A percentile compares a stretch with the other conserved stretches of the same genome.
phyloP scores from a whole-genome alignment of 441 rosid species.

The Croton setiger region DNA sequence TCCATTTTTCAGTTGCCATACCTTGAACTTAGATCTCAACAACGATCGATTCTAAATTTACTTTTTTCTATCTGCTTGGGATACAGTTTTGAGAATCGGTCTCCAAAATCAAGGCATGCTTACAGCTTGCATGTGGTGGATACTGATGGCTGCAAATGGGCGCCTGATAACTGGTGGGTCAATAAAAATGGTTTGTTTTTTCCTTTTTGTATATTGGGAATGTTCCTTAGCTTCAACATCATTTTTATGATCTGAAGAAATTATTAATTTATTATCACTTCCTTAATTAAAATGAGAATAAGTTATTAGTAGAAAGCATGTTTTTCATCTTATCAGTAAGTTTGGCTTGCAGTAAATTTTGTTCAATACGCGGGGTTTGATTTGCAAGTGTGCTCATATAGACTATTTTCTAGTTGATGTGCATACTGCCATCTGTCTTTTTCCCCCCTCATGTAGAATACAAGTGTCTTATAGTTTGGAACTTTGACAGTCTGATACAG shows the following conservation, averaged over 20 bases:
- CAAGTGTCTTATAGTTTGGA: neutral
- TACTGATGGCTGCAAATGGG: conserved; percentile 95
- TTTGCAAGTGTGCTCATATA: neutral
- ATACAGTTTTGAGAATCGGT: conserved; percentile 78
- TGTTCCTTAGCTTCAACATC: neutral
- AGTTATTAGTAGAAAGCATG: neutral
- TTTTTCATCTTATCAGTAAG: neutral
- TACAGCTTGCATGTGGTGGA: conserved; percentile 91
- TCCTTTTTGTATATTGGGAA: neutral
- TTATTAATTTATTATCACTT: neutral
- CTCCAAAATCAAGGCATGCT: conserved; percentile 90
- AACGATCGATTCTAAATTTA: neutral
- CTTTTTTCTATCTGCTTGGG: conserved; percentile 9
- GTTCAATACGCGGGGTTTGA: neutral
- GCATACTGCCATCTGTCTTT: neutral
- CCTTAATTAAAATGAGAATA: neutral
- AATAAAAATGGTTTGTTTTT: conserved; percentile 3
- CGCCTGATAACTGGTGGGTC: conserved; percentile 73
- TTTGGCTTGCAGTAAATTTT: neutral
- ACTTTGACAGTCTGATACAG: neutral
- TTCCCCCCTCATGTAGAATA: neutral
- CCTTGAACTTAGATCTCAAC: neutral
- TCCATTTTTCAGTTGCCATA: neutral
- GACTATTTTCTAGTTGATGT: neutral
- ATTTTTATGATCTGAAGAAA: neutral